phyloP scores from a whole-genome alignment of 768 basidiomycete species.

The Amylocystis lapponica region DNA sequence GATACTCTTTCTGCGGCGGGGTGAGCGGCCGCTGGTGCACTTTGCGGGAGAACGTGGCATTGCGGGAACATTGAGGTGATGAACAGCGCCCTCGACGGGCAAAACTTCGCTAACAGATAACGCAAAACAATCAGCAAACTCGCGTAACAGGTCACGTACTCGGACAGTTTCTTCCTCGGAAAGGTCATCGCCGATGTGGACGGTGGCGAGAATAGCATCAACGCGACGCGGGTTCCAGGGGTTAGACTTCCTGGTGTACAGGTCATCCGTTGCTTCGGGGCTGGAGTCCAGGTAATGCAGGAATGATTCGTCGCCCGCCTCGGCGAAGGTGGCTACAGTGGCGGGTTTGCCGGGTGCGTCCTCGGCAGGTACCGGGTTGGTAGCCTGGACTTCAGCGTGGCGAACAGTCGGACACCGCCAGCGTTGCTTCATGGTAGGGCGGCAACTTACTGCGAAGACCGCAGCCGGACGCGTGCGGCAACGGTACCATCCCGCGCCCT shows the following conservation, averaged over 20 bases:
- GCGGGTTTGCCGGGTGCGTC: too few relatives aligned
- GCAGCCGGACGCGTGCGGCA: too few relatives aligned
- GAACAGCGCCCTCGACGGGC: slow-evolving; percentile 24
- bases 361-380: too few relatives aligned
- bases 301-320: too few relatives aligned
- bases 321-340: too few relatives aligned
- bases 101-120: slow-evolving; percentile 33
- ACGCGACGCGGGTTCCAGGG: slow-evolving; percentile 19
- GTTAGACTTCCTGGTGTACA: slow-evolving; percentile 13
- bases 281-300: too few relatives aligned
- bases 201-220: slow-evolving; percentile 8
- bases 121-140: slow-evolving; percentile 37
- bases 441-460: too few relatives aligned
- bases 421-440: too few relatives aligned
- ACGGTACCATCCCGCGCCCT: too few relatives aligned
- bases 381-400: too few relatives aligned
- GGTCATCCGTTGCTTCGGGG: too few relatives aligned
- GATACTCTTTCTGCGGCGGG: slow-evolving; percentile 26
- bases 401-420: too few relatives aligned
- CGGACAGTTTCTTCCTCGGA: slow-evolving; percentile 14
- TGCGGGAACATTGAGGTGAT: slow-evolving; percentile 28
- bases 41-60: slow-evolving; percentile 25
- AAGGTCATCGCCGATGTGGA: slow-evolving; percentile 28
- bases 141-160: slow-evolving; percentile 18
- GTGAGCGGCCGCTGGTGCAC: slow-evolving; percentile 28